Evolutionary conservation across 2,329 filamentous ascomycete species (phyloP).

Genomic region (Curvularia verruculosa): DNA sequence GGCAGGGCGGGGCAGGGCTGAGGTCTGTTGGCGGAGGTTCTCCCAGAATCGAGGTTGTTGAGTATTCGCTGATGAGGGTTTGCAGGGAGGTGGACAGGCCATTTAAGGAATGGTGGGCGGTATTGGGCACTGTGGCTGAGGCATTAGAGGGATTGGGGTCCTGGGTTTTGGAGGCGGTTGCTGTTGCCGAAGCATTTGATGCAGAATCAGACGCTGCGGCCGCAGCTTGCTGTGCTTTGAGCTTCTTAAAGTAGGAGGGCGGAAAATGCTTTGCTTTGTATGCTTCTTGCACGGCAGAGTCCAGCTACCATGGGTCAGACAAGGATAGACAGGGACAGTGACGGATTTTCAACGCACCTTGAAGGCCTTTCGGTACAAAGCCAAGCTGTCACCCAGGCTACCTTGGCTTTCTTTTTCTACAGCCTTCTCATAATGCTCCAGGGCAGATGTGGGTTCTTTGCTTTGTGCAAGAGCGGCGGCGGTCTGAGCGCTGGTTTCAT

Average conservation of each 20-base stretch:
- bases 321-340: neutral
- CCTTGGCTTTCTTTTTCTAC: slow-evolving; percentile 87
- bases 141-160: slow-evolving; percentile 57
- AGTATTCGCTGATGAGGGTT: slow-evolving; percentile 79
- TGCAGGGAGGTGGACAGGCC: slow-evolving; percentile 62
- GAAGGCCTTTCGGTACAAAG: slow-evolving; percentile 88
- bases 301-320: slow-evolving; percentile 64
- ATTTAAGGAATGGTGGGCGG: slow-evolving; percentile 64
- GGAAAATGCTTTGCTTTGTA: slow-evolving; percentile 95
- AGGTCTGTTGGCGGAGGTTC: slow-evolving; percentile 73
- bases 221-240: slow-evolving; percentile 24
- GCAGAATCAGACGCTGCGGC: slow-evolving; percentile 4
- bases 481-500: slow-evolving; percentile 49
- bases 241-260: slow-evolving; percentile 56
- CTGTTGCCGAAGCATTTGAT: slow-evolving; percentile 42
- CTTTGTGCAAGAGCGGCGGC: slow-evolving; percentile 37
- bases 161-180: slow-evolving; percentile 44
- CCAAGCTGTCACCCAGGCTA: slow-evolving; percentile 85
- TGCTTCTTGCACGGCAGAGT: slow-evolving; percentile 78
- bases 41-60: slow-evolving; percentile 70
- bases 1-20: slow-evolving; percentile 76
- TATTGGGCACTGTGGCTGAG: slow-evolving; percentile 58
- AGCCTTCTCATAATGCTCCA: slow-evolving; percentile 92
- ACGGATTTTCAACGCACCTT: slow-evolving; percentile 60
- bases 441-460: slow-evolving; percentile 71